Evolutionary conservation across 2,329 filamentous ascomycete species (phyloP), one percentile per base, ranked within the genome.

Genomic region (Fusarium nelsonii): DNA sequence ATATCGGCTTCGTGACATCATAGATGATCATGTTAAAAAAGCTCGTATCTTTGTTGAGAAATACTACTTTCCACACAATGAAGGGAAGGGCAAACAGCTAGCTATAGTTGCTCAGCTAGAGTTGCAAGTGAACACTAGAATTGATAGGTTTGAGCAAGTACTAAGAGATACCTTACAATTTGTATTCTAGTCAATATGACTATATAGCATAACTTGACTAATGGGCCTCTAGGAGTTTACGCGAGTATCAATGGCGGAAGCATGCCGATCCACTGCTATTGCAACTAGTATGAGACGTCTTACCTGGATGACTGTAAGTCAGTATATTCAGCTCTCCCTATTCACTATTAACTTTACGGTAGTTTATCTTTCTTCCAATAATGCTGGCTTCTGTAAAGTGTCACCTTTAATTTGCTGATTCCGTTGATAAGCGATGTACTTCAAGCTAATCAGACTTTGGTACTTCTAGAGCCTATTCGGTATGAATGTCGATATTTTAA

Each of bases 271-370:
- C 16, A 32, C 43, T 8, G 43, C n/a, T 32, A 18, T 45, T 30
- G 43, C 43, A 18, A 45, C 9, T 11, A 45, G 43, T 10, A 45
- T 45, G 43, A 45, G 26, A 18, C 43, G 16, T 9, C 43, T 45
- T n/a, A n/a, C 43, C n/a, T 45, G 43, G 43, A 45, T 45, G 43
- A 45, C 43, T 45, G 43, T 45, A 45, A 30, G 41, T 28, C 6
- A 16, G 5, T 16, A 16, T 16, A 30, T n/a, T 16, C 41, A 26
- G 41, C 23, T 30, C 14, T 15, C 2, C 8, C 15, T 30, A 30
- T 14, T 8, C 8, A 15, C 12, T 15, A 30, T 6, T 30, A 8
- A 30, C 23, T 15, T 44, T 9, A 12, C n/a, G 18, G 20, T 44
- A 44, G 20, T 30, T 44, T n/a, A 16, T 44, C 15, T 44, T 44